These are phyloP conservation scores for Mucor lusitanicus DNA, from an alignment of 371 early-diverging fungal genomes.

Conservation along the genomic window DNA sequence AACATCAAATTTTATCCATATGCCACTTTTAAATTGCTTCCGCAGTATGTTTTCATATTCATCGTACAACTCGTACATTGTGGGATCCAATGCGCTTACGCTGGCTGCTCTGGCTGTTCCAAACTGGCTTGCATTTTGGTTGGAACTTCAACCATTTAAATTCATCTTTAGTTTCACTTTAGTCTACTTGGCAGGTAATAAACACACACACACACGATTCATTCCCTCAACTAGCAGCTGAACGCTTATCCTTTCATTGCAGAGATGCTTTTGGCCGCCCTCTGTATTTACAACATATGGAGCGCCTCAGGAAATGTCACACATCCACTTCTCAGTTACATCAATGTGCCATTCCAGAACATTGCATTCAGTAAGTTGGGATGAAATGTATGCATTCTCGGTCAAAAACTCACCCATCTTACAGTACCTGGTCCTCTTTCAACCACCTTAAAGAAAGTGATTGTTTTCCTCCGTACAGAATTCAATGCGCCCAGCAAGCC, in stretches of 20 bases:
- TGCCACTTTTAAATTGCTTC: not conserved
- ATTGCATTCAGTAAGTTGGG: not conserved
- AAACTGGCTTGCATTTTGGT: not conserved
- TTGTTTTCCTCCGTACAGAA: not conserved
- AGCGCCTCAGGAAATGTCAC: not conserved
- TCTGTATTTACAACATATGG: constrained; percentile 3
- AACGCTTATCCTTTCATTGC: too few relatives aligned
- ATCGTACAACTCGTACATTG: constrained; percentile 14
- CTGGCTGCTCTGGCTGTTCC: not conserved
- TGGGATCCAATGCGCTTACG: not conserved
- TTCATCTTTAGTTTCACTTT: not conserved
- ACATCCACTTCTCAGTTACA: not conserved
- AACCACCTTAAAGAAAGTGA: not conserved
- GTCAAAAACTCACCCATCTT: not conserved
- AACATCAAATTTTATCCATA: not conserved
- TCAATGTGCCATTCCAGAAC: not conserved
- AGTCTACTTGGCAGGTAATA: not conserved
- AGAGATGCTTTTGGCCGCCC: not conserved
- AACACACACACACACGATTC: not conserved
- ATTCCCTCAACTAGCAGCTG: not conserved
- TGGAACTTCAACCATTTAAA: not conserved
- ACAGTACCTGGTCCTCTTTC: constrained; percentile 6
- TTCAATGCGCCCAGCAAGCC: not conserved
- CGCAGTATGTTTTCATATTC: not conserved
- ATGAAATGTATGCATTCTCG: not conserved